phyloP scores from a whole-genome alignment of 306 rosid species.

The Medicago arabica region DNA sequence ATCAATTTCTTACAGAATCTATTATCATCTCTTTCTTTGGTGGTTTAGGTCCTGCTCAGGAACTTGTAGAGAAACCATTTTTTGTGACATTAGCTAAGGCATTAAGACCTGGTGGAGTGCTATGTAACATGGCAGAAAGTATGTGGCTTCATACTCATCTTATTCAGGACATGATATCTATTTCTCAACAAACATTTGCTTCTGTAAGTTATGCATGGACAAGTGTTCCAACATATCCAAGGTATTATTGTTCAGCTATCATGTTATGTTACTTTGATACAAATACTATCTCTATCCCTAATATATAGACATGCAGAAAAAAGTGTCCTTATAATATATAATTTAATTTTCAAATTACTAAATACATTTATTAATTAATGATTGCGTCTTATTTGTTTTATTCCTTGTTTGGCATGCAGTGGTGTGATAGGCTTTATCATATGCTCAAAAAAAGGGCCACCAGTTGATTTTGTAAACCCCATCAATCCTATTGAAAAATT shows the following conservation, averaged over 20 bases:
- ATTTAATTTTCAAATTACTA: no score
- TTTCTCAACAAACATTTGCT: slow-evolving; percentile 80
- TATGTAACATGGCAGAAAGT: slow-evolving; percentile 98
- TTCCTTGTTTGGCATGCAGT: slow-evolving; percentile 48
- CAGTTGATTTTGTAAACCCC: slow-evolving; percentile 81
- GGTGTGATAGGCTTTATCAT: slow-evolving; percentile 90
- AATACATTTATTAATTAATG: background rate
- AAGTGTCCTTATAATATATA: no score
- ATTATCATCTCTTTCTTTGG: background rate
- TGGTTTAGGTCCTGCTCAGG: slow-evolving; percentile 89
- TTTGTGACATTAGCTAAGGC: slow-evolving; percentile 80
- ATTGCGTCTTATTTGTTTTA: no score
- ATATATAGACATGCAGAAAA: no score
- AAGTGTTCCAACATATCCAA: slow-evolving; percentile 95
- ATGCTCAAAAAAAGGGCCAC: slow-evolving; percentile 84
- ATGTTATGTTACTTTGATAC: background rate
- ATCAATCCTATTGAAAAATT: slow-evolving; percentile 89
- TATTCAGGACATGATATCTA: slow-evolving; percentile 76
- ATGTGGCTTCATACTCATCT: slow-evolving; percentile 99
- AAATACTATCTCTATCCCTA: no score
- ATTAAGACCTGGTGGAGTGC: slow-evolving; percentile 90
- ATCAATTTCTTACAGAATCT: background rate
- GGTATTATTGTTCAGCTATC: slow-evolving; percentile 47
- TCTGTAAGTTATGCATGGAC: slow-evolving; percentile 94
- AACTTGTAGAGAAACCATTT: slow-evolving; percentile 96